phyloP scores from a whole-genome alignment of 345 rosid genomes.

The Crucihimalaya himalaica region DNA sequence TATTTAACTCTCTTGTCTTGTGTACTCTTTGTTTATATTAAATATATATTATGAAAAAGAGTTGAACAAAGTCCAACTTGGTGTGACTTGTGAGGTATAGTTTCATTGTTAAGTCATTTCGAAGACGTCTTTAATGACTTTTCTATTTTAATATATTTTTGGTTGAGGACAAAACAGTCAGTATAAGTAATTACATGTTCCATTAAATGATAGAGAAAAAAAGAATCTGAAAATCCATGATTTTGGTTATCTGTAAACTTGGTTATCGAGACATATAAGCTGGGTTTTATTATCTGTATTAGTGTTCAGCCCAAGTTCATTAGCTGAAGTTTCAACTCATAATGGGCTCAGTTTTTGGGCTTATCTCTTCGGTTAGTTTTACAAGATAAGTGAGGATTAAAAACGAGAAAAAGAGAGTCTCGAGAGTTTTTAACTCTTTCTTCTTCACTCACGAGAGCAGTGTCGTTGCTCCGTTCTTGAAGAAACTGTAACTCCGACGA shows the following conservation, averaged over 20 bases:
- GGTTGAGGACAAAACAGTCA: background rate
- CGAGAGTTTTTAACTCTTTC: background rate
- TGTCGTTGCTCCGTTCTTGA: background rate
- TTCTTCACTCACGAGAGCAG: background rate
- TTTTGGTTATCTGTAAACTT: no score
- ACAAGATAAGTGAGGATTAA: background rate
- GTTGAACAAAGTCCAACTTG: conserved; percentile 30
- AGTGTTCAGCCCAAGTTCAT: no score
- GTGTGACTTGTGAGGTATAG: conserved; percentile 28
- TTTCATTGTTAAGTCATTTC: background rate
- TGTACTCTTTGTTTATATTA: background rate
- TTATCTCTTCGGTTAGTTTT: background rate
- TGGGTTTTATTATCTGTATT: no score
- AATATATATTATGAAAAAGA: background rate
- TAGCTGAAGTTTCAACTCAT: background rate
- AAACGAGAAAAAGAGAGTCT: background rate
- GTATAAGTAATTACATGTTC: background rate
- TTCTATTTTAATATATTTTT: background rate
- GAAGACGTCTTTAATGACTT: background rate
- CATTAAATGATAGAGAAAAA: background rate
- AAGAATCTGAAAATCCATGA: background rate
- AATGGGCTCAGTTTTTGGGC: background rate
- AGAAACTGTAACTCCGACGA: background rate
- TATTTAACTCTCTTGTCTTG: background rate
- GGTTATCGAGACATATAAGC: no score